Conservation (phyloP, 768 basidiomycete species). For the Pleurotus cornucopiae region DNA sequence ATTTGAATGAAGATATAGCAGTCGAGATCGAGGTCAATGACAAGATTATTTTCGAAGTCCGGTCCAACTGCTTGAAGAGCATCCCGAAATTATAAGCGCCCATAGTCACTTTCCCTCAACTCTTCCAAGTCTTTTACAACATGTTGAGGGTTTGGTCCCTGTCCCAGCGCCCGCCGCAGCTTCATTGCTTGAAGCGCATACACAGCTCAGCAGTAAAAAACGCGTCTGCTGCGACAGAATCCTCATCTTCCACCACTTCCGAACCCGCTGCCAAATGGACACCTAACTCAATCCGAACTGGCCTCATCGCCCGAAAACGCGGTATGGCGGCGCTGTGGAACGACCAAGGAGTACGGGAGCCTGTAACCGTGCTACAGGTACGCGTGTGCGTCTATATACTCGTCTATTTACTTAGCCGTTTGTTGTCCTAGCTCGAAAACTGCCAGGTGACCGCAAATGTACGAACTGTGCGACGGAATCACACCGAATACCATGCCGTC, state of each 20-base stretch:
- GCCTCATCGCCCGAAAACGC: constrained; percentile 89
- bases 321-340: constrained; percentile 97
- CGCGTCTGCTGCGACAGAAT: constrained; percentile 22
- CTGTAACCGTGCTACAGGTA: constrained; percentile 94
- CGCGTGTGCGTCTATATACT: constrained; percentile 14
- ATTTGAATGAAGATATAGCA: constrained; percentile 30
- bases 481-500: constrained; percentile 83
- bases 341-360: constrained; percentile 79
- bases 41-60: not conserved
- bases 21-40: not conserved
- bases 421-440: constrained; percentile 61
- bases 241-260: constrained; percentile 17
- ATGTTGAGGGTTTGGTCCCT: constrained; percentile 5
- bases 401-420: constrained; percentile 3
- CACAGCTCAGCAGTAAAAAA: constrained; percentile 37
- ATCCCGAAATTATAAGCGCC: constrained; percentile 1
- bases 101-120: not conserved
- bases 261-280: constrained; percentile 63
- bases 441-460: constrained; percentile 87
- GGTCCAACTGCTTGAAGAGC: not conserved
- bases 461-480: constrained; percentile 56
- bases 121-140: not conserved
- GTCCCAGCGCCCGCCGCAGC: not conserved
- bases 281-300: constrained; percentile 81
- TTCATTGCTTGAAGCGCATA: constrained; percentile 19